These are phyloP conservation scores for Gryganskiella cystojenkinii DNA, from an alignment of 192 early-diverging fungal genomes.

Conservation along the genomic window DNA sequence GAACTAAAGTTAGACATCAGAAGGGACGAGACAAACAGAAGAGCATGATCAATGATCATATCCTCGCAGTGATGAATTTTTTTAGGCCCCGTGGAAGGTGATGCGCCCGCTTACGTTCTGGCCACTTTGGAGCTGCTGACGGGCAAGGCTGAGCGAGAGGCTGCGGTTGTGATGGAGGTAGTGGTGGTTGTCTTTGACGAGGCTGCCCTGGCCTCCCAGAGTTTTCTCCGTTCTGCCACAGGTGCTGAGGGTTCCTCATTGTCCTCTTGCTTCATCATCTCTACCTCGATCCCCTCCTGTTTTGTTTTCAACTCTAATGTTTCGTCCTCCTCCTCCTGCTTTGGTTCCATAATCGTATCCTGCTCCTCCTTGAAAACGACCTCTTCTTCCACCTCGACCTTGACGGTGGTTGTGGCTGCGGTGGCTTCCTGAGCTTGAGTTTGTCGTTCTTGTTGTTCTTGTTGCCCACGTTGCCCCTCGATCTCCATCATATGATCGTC, in stretches of 20 bases:
- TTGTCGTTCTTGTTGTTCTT: background rate
- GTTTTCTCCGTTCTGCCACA: slow-evolving; percentile 22
- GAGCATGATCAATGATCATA: background rate
- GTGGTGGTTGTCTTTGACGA: too few relatives aligned
- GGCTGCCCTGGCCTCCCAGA: slow-evolving; percentile 44
- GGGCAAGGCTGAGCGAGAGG: slow-evolving; percentile 16
- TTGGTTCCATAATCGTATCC: background rate
- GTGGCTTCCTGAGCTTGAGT: background rate
- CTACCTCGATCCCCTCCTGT: too few relatives aligned
- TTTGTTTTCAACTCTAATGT: background rate
- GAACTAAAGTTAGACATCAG: too few relatives aligned
- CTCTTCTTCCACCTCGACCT: slow-evolving; percentile 8
- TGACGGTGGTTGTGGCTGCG: background rate
- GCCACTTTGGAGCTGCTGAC: slow-evolving; percentile 1
- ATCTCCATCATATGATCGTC: background rate
- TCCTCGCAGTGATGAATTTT: too few relatives aligned
- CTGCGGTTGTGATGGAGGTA: background rate
- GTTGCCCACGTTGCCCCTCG: background rate
- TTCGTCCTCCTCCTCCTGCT: background rate
- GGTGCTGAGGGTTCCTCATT: slow-evolving; percentile 18
- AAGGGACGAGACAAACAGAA: too few relatives aligned
- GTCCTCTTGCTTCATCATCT: slow-evolving; percentile 2
- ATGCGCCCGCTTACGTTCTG: background rate
- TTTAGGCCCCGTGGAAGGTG: background rate
- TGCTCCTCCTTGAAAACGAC: slow-evolving; percentile 18